Base-by-base conservation (phyloP, 176 grass and related monocot species). In the Carex parvula region DNA sequence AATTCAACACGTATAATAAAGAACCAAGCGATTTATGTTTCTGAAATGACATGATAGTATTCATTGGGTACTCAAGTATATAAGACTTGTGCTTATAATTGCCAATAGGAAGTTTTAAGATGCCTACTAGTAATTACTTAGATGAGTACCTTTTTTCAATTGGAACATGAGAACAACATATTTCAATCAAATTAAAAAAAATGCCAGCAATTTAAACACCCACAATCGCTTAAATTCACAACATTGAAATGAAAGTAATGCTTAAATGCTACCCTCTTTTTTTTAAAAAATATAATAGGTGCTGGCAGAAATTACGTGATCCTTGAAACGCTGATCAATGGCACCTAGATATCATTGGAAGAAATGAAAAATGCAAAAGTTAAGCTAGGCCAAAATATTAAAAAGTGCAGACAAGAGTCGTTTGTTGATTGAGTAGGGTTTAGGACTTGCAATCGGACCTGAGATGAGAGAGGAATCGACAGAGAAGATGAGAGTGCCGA, bases 261-360 rank as follows among this genome's bases (percentile, higher is more conserved):
- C 37, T 70, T 82, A 73, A 37, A 46, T 74, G 81, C 39, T 64
- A 58, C 5, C 6, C 5, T 39, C 4, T 37, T 39, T 39, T 10
- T 44, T 16, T 33, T 8, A 57, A 55, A 50, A 55, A 81, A 29
- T 48, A 13, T 35, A 61, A 77, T 4, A 3, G 41, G 35, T 41
- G 3, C 13, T 1, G 2, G 70, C 3, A 74, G 70, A 46, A 29
- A 68, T 91, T 88, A 97, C 95, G 87, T 97, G 85, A 54, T 77
- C 89, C 82, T 87, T 91, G 69, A 89, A 91, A 62, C 85, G 83
- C 80, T 89, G 84, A 88, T 88, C 89, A 70, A 94, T 64, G 16
- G 80, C 76, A 90, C 82, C 95, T 97, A 79, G 59, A 85, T 41
- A 83, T 63, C 56, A 64, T 64, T 79, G 21, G 9, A 59, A 80